A percentile compares a stretch with the other conserved stretches of the same genome.
These are phyloP conservation scores for Ploettnerulaceae sp. DNA, from an alignment of 2,329 filamentous ascomycete genomes.

Conservation along the genomic window DNA sequence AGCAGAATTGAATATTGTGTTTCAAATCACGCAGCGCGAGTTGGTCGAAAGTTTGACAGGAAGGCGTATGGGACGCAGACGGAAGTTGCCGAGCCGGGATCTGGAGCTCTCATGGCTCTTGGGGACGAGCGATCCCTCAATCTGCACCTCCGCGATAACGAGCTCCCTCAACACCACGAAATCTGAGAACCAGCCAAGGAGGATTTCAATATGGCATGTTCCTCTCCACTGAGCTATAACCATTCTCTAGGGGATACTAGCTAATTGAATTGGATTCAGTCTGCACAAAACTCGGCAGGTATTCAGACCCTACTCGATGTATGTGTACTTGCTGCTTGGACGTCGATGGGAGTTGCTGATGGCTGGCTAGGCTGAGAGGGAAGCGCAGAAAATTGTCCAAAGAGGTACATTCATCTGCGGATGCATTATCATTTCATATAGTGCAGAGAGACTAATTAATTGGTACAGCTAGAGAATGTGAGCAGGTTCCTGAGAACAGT, in stretches of 20 bases:
- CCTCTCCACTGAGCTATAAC: not conserved
- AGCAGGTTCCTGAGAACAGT: constrained; percentile 34
- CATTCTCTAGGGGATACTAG: constrained; percentile 6
- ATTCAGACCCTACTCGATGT: constrained; percentile 99
- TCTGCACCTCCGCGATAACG: constrained; percentile 19
- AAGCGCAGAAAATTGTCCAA: constrained; percentile 98
- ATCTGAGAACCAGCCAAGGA: constrained; percentile 13
- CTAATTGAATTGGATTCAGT: constrained; percentile 49
- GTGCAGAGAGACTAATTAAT: constrained; percentile 32
- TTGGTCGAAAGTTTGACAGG: not conserved
- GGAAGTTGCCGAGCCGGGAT: constrained; percentile 28
- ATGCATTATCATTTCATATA: constrained; percentile 7
- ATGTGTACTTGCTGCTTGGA: constrained; percentile 38
- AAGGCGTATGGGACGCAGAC: constrained; percentile 4
- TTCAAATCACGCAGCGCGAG: not conserved
- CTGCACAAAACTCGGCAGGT: constrained; percentile 95
- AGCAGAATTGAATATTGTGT: not conserved
- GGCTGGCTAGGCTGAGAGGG: constrained; percentile 75
- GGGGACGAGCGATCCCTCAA: constrained; percentile 12
- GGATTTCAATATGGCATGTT: constrained; percentile 28
- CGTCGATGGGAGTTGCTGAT: constrained; percentile 34
- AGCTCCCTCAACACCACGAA: constrained; percentile 13
- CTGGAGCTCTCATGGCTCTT: constrained; percentile 21
- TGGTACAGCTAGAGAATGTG: constrained; percentile 78
- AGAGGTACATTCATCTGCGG: constrained; percentile 58